Evolutionary conservation across 139 green algal genomes (phyloP), one percentile per base, ranked within the genome.

Genomic region (Auxenochlorella pyrenoidosa): DNA sequence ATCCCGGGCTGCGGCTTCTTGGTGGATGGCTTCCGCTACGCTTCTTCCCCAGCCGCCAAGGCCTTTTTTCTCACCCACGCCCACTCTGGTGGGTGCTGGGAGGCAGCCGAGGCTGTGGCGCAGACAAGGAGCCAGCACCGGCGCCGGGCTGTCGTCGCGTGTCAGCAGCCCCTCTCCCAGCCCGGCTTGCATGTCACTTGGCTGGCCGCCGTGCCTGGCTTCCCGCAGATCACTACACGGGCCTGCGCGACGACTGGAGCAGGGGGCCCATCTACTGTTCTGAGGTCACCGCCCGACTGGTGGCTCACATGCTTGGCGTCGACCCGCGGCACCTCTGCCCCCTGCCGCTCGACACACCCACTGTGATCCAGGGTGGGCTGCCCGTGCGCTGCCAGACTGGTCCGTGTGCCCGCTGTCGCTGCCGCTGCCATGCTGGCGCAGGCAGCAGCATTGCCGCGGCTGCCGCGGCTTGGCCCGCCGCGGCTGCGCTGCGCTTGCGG

Each of bases 161-260:
- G 5, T 19, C 24, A 63, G 73, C 73, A 15, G 32, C 32, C 6
- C 21, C 73, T 82, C 19, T 19, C 28, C n/a, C 4, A 43, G 18
- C 22, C n/a, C 63, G 6, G 68, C 68, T 4, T 41, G n/a, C 68
- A 44, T 15, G 12, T 38, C 82, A 47, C 28, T 71, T 16, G 63
- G 2, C 24, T 59, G 21, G 40, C 36, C 63, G 18, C 32, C 65
- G 6, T 60, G 16, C 28, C 66, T 26, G 63, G 34, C n/a, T 79
- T 5, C 51, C 59, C 83, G 78, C 93, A 95, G 96, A 98, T 83
- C 96, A 98, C 88, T 98, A 97, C 71, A 90, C 87, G 5, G 96
- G 96, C 4, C 77, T 98, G 21, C 93, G 58, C 5, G 94, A 96
- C 0, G 88, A 80, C 66, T 98, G 96, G 94, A 77, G 54, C 10